A percentile compares a stretch with the other conserved stretches of the same genome.
These are phyloP conservation scores for Priceomyces medius DNA, from an alignment of 805 yeast species.

Conservation along the genomic window DNA sequence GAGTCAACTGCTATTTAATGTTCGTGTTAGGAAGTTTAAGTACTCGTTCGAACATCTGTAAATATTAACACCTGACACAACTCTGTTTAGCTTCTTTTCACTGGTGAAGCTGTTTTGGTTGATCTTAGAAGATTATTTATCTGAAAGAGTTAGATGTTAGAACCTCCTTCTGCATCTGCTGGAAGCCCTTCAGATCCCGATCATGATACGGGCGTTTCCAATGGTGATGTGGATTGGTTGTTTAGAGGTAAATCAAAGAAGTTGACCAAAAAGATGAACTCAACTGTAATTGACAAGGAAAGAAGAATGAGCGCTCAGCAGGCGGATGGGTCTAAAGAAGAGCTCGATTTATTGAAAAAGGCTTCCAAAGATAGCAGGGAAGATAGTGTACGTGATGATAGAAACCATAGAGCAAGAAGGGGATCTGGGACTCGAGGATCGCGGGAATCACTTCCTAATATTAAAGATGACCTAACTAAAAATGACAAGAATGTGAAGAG, in stretches of 20 bases:
- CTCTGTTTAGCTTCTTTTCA: not conserved
- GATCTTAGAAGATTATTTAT: not conserved
- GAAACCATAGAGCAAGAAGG: not conserved
- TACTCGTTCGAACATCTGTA: not conserved
- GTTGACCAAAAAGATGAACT: slow-evolving; percentile 42
- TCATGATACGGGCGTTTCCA: slow-evolving; percentile 54
- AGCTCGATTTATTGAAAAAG: not conserved
- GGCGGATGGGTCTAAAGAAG: not conserved
- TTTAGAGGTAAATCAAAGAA: slow-evolving; percentile 74
- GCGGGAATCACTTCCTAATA: not conserved
- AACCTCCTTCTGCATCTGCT: not conserved
- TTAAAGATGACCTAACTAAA: not conserved
- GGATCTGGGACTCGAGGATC: not conserved
- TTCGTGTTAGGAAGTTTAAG: not conserved
- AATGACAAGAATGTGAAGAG: too few species aligned
- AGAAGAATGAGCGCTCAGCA: slow-evolving; percentile 7
- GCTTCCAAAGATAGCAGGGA: not conserved
- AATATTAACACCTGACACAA: not conserved
- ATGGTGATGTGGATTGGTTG: slow-evolving; percentile 83
- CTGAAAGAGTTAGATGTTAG: not conserved
- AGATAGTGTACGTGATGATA: not conserved
- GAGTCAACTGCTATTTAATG: not conserved
- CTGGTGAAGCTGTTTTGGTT: too few species aligned
- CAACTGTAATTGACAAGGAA: slow-evolving; percentile 5
- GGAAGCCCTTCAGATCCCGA: slow-evolving; percentile 7